Conservation (phyloP, 768 basidiomycete species). For the Tulasnella sp. region DNA sequence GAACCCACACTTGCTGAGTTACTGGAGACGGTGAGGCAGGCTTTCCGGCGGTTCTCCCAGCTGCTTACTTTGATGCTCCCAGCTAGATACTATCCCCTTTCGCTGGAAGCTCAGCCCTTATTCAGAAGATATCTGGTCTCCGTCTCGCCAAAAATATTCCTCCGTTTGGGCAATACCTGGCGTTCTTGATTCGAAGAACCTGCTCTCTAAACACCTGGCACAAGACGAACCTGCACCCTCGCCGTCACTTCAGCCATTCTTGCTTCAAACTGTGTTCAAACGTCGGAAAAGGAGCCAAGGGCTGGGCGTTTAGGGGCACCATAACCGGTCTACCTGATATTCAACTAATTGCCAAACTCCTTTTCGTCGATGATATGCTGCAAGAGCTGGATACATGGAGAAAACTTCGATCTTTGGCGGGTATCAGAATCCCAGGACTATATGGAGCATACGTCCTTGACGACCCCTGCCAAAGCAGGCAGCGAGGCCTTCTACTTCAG, state of each 20-base stretch:
- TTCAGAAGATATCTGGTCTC: neutral
- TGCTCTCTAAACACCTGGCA: neutral
- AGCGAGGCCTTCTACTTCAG: neutral
- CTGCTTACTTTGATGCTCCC: neutral
- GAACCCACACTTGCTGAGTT: neutral
- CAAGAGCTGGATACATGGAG: neutral
- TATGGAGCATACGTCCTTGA: neutral
- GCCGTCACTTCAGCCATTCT: neutral
- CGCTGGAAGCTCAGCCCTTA: neutral
- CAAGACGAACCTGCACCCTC: neutral
- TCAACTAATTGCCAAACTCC: neutral
- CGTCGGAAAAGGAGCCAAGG: neutral
- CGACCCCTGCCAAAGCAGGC: neutral
- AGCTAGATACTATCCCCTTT: neutral
- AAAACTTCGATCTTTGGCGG: neutral
- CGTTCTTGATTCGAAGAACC: neutral
- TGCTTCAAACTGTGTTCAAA: neutral
- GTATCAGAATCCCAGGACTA: neutral
- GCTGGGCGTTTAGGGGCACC: neutral
- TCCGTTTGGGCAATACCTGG: neutral
- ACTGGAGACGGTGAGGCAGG: neutral
- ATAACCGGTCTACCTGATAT: neutral
- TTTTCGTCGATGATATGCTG: neutral
- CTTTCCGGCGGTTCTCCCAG: neutral
- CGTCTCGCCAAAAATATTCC: neutral